Evolutionary conservation across 2,329 filamentous ascomycete species (phyloP).

Genomic region (Nigrograna mackinnonii): DNA sequence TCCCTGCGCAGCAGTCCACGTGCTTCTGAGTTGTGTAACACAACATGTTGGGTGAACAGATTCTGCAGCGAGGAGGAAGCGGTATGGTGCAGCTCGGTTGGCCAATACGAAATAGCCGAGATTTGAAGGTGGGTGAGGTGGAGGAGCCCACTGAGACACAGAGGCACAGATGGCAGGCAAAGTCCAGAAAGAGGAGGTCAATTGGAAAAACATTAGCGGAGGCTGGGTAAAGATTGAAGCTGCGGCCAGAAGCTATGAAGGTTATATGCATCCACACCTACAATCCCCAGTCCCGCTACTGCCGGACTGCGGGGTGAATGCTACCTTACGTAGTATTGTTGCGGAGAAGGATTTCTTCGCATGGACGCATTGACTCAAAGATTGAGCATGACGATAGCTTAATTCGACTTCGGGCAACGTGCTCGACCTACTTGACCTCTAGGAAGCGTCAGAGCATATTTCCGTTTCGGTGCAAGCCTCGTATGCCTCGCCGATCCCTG

Average conservation of each 20-base stretch:
- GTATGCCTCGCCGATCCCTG: slow-evolving; percentile 38
- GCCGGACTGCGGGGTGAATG: slow-evolving; percentile 31
- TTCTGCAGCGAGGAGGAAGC: slow-evolving; percentile 18
- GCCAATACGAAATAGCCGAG: slow-evolving; percentile 28
- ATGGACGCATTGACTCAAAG: slow-evolving; percentile 14
- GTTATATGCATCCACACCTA: background rate
- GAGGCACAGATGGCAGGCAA: too few species aligned
- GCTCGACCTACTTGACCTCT: slow-evolving; percentile 21
- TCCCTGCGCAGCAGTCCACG: slow-evolving; percentile 12
- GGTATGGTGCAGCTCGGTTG: slow-evolving; percentile 17
- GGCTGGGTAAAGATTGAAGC: too few species aligned
- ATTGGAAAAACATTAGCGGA: too few species aligned
- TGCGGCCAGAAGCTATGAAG: too few species aligned
- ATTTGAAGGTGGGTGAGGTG: too few species aligned
- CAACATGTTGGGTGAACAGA: slow-evolving; percentile 16
- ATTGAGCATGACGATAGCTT: slow-evolving; percentile 22
- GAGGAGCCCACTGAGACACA: too few species aligned
- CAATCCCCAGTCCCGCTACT: slow-evolving; percentile 5
- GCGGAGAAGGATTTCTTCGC: slow-evolving; percentile 26
- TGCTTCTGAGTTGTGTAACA: slow-evolving; percentile 18
- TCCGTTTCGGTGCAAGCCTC: slow-evolving; percentile 32
- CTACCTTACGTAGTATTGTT: slow-evolving; percentile 25
- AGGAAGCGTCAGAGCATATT: slow-evolving; percentile 21
- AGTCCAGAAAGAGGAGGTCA: too few species aligned
- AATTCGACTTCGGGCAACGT: slow-evolving; percentile 20